Base-by-base conservation (phyloP, 257 asterid species). In the Rehmannia glutinosa region DNA sequence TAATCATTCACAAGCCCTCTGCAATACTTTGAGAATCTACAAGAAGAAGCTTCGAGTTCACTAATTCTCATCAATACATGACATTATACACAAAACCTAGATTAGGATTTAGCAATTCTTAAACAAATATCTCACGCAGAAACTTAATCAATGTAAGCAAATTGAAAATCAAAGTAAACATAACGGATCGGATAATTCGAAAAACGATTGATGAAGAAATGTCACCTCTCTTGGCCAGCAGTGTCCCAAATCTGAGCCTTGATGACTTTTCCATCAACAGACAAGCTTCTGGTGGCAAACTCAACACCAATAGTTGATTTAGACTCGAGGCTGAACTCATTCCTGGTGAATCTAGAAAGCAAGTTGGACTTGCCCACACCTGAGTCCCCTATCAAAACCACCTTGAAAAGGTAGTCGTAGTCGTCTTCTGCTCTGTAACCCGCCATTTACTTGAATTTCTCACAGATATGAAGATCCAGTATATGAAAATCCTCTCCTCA, bases 161-260 rank as follows among this genome's bases (percentile, higher is more conserved):
- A 32, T 3, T 8, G 7, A 32, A 32, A 3, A 32, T 0, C 8
- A 17, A 57, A 61, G 1, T 16, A 15, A 64, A 62, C 39, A 43
- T 11, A 59, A 63, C 68, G 78, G 81, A 87, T 76, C 71, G 78
- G 47, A 67, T 58, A 57, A 65, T 32, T 16, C 23, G 15, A 33
- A 10, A 25, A 33, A 21, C 16, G 23, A 8, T 3, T 5, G 23
- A 51, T 1, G 27, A 58, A 49, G 7, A 76, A 64, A 61, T 35
- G 77, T 17, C n/a, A 85, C 96, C 95, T 87, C 76, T 90, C 97
- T 59, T 90, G 97, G 33, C 97, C 96, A 62, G 95, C 94, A 57
- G 97, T 87, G 72, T 87, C 97, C 97, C 97, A 90, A 82, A 90
- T 90, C 87, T 90, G 96, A 76, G 97, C 97, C 76, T 90, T 90